Conservation (phyloP, 306 rosid genomes). For the Ochetophila trinervis region DNA sequence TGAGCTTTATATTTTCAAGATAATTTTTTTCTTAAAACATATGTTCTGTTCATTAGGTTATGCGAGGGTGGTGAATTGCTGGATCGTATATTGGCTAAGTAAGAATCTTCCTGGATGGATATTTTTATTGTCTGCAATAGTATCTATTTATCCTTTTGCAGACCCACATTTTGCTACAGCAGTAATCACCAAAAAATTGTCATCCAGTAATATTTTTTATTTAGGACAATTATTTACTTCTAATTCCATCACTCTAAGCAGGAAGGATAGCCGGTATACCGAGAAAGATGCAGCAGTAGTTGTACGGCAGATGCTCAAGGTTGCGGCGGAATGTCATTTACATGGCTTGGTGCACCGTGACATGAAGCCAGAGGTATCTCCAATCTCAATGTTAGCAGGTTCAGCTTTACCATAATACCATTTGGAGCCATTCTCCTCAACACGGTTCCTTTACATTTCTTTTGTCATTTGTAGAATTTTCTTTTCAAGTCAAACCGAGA, state of each 20-base stretch:
- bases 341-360: constrained; percentile 98
- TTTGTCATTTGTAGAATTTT: constrained; percentile 66
- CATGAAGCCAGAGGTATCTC: constrained; percentile 94
- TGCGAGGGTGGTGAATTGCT: constrained; percentile 97
- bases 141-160: constrained; percentile 13
- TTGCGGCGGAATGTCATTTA: constrained; percentile 96
- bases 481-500: constrained; percentile 74
- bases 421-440: constrained; percentile 19
- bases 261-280: constrained; percentile 94
- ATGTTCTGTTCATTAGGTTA: constrained; percentile 50
- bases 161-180: constrained; percentile 12
- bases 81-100: constrained; percentile 94
- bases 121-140: constrained; percentile 10
- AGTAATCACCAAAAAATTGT: constrained; percentile 6
- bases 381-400: constrained; percentile 10
- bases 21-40: background rate
- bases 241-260: constrained; percentile 37
- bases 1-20: constrained; percentile 16
- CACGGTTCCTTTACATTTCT: constrained; percentile 21
- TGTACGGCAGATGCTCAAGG: constrained; percentile 98
- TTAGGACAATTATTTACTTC: constrained; percentile 18
- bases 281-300: constrained; percentile 97
- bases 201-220: constrained; percentile 15
- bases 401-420: constrained; percentile 1
- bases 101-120: constrained; percentile 38